These are phyloP conservation scores for Hyphodiscus sp. DNA, from an alignment of 2,329 filamentous ascomycete species.

Conservation along the genomic window DNA sequence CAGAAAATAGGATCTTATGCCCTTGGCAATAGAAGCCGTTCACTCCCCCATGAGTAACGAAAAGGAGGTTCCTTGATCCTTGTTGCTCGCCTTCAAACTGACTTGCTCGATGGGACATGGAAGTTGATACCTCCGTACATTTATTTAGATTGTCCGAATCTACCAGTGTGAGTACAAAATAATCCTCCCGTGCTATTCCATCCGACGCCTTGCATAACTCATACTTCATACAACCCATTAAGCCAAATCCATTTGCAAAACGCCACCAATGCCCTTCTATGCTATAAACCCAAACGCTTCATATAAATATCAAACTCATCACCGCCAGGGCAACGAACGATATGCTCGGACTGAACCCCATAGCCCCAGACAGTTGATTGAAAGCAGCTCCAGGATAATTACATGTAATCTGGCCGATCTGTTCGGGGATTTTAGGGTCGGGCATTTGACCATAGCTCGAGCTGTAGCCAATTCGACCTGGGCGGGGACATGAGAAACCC, in stretches of 20 bases:
- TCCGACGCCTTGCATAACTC: background rate
- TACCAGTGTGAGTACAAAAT: background rate
- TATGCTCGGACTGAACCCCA: slow-evolving; percentile 40
- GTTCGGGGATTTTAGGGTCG: background rate
- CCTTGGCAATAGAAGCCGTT: too few species aligned
- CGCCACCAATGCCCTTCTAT: slow-evolving; percentile 21
- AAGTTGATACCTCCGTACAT: too few species aligned
- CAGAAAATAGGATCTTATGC: too few species aligned
- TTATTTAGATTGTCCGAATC: too few species aligned
- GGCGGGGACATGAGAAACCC: slow-evolving; percentile 66
- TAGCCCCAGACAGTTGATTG: slow-evolving; percentile 38
- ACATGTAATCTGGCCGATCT: slow-evolving; percentile 38
- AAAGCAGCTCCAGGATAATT: slow-evolving; percentile 57
- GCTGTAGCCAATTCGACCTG: slow-evolving; percentile 35
- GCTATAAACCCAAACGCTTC: slow-evolving; percentile 7
- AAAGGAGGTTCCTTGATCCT: too few species aligned
- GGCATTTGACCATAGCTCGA: slow-evolving; percentile 39
- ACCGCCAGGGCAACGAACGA: slow-evolving; percentile 9
- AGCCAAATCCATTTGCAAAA: slow-evolving; percentile 6
- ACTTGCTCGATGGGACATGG: too few species aligned
- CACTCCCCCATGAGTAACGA: too few species aligned
- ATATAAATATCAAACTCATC: slow-evolving; percentile 18
- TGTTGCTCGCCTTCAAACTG: too few species aligned
- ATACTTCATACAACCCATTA: slow-evolving; percentile 1
- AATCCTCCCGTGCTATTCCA: background rate